Percentiles rank a stretch among this genome's conserved stretches.
These are phyloP conservation scores for Nigrograna mackinnonii DNA, from an alignment of 2,329 filamentous ascomycete species.

Conservation along the genomic window DNA sequence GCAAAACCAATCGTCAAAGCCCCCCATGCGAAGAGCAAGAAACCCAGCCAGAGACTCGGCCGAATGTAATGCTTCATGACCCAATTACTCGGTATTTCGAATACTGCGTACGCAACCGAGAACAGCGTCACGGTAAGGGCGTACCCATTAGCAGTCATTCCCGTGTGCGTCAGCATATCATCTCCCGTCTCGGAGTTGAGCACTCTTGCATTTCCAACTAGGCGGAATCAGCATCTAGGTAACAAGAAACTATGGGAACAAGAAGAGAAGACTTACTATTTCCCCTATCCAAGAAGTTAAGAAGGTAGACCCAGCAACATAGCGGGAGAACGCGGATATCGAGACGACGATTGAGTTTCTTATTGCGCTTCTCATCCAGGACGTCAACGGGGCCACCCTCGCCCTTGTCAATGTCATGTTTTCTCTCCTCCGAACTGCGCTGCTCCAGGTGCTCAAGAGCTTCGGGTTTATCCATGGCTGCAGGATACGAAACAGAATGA, in stretches of 20 bases:
- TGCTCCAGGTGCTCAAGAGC: background rate
- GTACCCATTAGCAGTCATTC: constrained; percentile 35
- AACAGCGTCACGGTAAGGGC: constrained; percentile 35
- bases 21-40: constrained; percentile 51
- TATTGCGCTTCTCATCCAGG: constrained; percentile 6
- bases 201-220: constrained; percentile 45
- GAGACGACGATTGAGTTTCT: constrained; percentile 7
- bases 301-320: constrained; percentile 27
- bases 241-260: too few relatives aligned
- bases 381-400: constrained; percentile 1
- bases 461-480: background rate
- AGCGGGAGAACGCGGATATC: constrained; percentile 13
- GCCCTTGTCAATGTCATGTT: too few relatives aligned
- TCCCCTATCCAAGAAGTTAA: constrained; percentile 16
- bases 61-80: constrained; percentile 58
- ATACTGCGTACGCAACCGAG: constrained; percentile 29
- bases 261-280: too few relatives aligned
- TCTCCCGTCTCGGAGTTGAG: constrained; percentile 42
- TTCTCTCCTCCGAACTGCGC: background rate
- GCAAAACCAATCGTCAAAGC: constrained; percentile 50
- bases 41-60: constrained; percentile 32
- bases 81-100: constrained; percentile 59
- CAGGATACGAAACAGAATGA: too few relatives aligned
- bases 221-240: too few relatives aligned
- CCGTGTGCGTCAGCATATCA: constrained; percentile 39